Evolutionary conservation across 2,329 filamentous ascomycete genomes (phyloP).

Genomic region (Grosmannia serpens): DNA sequence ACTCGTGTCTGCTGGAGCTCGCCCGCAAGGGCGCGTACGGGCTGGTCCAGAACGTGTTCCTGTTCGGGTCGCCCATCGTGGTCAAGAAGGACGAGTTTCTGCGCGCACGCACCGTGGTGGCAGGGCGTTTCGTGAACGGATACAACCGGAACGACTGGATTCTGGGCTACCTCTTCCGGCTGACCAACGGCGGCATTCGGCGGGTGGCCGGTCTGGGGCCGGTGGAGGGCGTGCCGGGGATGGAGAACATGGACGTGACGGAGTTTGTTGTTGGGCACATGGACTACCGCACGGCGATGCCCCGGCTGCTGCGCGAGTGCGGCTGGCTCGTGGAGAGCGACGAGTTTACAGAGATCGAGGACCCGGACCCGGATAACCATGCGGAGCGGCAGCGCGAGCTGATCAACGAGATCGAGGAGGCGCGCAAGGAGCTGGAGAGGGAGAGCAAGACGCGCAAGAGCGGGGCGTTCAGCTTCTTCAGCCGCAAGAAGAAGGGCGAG

Average conservation of each 20-base stretch:
- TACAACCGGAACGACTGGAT: constrained; percentile 98
- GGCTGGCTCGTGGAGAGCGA: constrained; percentile 88
- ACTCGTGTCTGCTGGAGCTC: constrained; percentile 79
- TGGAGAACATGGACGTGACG: constrained; percentile 87
- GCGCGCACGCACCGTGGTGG: constrained; percentile 68
- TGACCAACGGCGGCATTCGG: constrained; percentile 86
- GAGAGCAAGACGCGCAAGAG: constrained; percentile 54
- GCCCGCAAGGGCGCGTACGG: constrained; percentile 74
- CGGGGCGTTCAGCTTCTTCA: constrained; percentile 63
- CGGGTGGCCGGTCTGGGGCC: constrained; percentile 73
- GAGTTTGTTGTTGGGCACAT: constrained; percentile 83
- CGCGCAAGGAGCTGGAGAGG: constrained; percentile 72
- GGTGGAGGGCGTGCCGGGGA: constrained; percentile 61
- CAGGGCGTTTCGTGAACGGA: constrained; percentile 89
- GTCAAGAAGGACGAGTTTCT: constrained; percentile 85
- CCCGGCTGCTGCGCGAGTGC: constrained; percentile 70
- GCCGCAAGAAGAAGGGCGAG: constrained; percentile 65
- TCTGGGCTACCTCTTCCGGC: constrained; percentile 84
- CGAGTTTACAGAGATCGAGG: constrained; percentile 93
- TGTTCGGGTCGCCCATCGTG: constrained; percentile 87
- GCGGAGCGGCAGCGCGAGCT: constrained; percentile 77
- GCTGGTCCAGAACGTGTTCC: constrained; percentile 85
- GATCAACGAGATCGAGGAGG: constrained; percentile 94
- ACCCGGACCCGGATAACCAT: constrained; percentile 92
- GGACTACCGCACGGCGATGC: constrained; percentile 92